These are phyloP conservation scores for Oleoguttula mirabilis DNA, from an alignment of 495 filamentous ascomycete genomes.

Conservation along the genomic window DNA sequence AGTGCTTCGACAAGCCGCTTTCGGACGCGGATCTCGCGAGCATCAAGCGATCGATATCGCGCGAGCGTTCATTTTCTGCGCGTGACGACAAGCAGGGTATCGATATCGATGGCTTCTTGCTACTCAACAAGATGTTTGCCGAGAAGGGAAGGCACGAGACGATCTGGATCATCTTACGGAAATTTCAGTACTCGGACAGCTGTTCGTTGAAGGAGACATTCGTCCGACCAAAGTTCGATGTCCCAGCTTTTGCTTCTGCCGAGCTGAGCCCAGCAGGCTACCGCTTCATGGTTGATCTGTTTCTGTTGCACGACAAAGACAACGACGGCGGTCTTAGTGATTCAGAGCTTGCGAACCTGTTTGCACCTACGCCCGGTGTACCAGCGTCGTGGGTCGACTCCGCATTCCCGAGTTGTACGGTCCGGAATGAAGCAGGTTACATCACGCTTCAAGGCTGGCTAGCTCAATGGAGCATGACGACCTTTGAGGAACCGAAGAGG, in stretches of 20 bases:
- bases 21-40: conserved; percentile 66
- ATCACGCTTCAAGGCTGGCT: conserved; percentile 97
- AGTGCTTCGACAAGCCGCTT: conserved; percentile 79
- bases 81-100: conserved; percentile 57
- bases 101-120: conserved; percentile 67
- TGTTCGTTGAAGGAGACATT: conserved; percentile 80
- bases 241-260: conserved; percentile 79
- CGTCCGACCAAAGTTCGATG: conserved; percentile 86
- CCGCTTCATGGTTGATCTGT: conserved; percentile 93
- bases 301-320: conserved; percentile 89
- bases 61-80: conserved; percentile 35
- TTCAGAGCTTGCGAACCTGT: conserved; percentile 68
- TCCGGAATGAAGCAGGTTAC: conserved; percentile 87
- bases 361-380: conserved; percentile 85
- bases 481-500: conserved; percentile 86
- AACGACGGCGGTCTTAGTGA: conserved; percentile 91
- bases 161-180: conserved; percentile 90
- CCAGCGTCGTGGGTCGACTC: conserved; percentile 76
- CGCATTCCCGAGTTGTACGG: conserved; percentile 81
- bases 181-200: conserved; percentile 92
- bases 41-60: conserved; percentile 70
- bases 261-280: conserved; percentile 92
- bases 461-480: conserved; percentile 99
- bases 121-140: conserved; percentile 87
- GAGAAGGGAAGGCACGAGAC: conserved; percentile 98